Percentiles rank a stretch among this genome's conserved stretches.
Conservation (phyloP, 768 basidiomycete genomes). For the Mycena belliarum region DNA sequence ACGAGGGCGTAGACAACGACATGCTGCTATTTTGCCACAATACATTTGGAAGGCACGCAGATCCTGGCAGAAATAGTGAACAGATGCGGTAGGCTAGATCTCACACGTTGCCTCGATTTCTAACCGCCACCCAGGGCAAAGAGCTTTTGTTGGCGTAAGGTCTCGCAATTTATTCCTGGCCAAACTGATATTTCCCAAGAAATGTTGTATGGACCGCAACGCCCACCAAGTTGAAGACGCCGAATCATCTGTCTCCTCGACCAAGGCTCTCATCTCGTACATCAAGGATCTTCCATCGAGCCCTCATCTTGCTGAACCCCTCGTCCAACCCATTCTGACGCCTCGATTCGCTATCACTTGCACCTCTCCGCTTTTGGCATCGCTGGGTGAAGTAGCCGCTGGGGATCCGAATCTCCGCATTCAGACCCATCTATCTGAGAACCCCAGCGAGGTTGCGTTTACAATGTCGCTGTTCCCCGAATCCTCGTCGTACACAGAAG, state of each 20-base stretch:
- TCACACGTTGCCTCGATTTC: no score
- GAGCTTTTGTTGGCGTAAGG: slow-evolving; percentile 84
- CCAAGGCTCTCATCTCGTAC: slow-evolving; percentile 64
- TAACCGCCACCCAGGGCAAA: slow-evolving; percentile 53
- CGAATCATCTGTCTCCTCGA: slow-evolving; percentile 59
- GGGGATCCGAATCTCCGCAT: slow-evolving; percentile 66
- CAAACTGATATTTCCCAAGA: slow-evolving; percentile 42
- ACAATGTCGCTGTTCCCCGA: slow-evolving; percentile 68
- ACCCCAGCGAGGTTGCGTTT: slow-evolving; percentile 66
- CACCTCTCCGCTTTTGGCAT: slow-evolving; percentile 62
- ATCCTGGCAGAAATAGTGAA: slow-evolving; percentile 76
- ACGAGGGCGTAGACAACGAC: slow-evolving; percentile 74
- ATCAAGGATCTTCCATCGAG: slow-evolving; percentile 55
- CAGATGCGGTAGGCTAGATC: slow-evolving; percentile 54
- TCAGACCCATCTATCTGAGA: slow-evolving; percentile 94
- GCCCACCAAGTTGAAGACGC: slow-evolving; percentile 67
- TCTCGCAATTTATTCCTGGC: no score
- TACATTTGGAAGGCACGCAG: slow-evolving; percentile 82
- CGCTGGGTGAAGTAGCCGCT: slow-evolving; percentile 62
- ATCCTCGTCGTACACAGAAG: slow-evolving; percentile 66
- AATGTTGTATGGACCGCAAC: slow-evolving; percentile 90
- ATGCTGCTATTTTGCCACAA: slow-evolving; percentile 85
- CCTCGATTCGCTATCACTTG: slow-evolving; percentile 97
- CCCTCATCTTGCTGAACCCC: slow-evolving; percentile 40
- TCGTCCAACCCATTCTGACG: slow-evolving; percentile 89